Conservation (phyloP, 495 filamentous ascomycete species). For the Halenospora varia region DNA sequence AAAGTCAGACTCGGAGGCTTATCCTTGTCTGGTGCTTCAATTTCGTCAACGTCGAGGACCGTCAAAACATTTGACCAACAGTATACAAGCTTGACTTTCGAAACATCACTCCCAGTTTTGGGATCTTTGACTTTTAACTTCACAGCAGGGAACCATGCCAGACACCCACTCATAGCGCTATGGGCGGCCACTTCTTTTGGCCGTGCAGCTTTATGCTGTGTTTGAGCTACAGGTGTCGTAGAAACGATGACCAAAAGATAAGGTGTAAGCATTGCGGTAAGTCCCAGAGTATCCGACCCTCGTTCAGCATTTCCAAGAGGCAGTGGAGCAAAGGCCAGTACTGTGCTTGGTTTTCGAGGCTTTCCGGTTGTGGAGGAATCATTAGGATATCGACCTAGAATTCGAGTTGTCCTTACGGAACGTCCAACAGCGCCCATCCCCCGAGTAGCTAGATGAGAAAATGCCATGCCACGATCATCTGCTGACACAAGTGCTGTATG, state of each 20-base stretch:
- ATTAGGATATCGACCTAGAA: constrained; percentile 86
- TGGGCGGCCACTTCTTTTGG: constrained; percentile 89
- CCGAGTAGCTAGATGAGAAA: constrained; percentile 90
- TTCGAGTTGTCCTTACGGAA: constrained; percentile 82
- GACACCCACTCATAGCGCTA: constrained; percentile 83
- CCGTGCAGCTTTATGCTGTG: constrained; percentile 85
- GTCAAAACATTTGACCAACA: constrained; percentile 97
- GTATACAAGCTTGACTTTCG: constrained; percentile 87
- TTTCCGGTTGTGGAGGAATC: constrained; percentile 48
- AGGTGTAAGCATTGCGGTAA: constrained; percentile 94
- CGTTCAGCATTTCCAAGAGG: constrained; percentile 91
- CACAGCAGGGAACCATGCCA: constrained; percentile 97
- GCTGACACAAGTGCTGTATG: constrained; percentile 98
- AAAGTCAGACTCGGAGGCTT: constrained; percentile 77
- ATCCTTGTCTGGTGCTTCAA: constrained; percentile 59
- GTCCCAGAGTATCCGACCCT: constrained; percentile 78
- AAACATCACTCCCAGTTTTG: constrained; percentile 47
- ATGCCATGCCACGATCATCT: constrained; percentile 94
- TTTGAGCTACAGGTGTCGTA: constrained; percentile 91
- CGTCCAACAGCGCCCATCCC: constrained; percentile 83
- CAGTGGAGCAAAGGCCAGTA: constrained; percentile 85
- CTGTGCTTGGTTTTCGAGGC: constrained; percentile 86
- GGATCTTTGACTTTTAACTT: constrained; percentile 75
- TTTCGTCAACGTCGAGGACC: constrained; percentile 78
- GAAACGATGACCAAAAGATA: constrained; percentile 96